Evolutionary conservation across 2,329 filamentous ascomycete genomes (phyloP), one percentile per base, ranked within the genome.

Genomic region (Ophiosphaerella korrae): DNA sequence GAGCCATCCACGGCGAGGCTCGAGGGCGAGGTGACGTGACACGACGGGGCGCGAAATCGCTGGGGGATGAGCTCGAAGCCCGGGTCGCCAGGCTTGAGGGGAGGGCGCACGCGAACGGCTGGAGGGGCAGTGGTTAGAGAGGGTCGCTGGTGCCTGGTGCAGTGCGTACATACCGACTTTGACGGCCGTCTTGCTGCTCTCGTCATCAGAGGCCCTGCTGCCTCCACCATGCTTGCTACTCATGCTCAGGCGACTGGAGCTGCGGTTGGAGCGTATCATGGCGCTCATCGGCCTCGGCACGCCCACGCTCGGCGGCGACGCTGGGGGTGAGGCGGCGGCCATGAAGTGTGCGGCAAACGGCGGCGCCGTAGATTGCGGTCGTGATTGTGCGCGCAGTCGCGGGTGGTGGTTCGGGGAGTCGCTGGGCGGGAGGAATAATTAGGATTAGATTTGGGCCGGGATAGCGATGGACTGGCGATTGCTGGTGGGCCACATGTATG

Each of bases 41-140:
- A 92, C 80, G 93, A 96, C 34, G 92, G 88, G 58, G 88, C 86
- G 74, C 96, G 93, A 70, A 99, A 99, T 67, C 94, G 87, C 74
- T 96, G 92, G 12, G 94, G 94, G 50, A 99, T 94, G 59, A 97
- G 84, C 58, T 99, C 94, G 78, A 84, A 99, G 55, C 92, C 93
- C 5, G 94, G 94, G 73, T 99, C 94, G 60, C 83, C 84, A 5
- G 91, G 80, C 63, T 87, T 86, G 50, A 97, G 81, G 46, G 93
- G 88, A 42, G 94, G 94, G 64, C 94, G 90, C 42, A 97, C 88
- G 72, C 94, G 92, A 66, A 99, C 91, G 73, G 89, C 94, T 97
- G 73, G 51, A 64, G 18, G 2, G 18, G 18, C 18, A 21, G 18
- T 21, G 18, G 18, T 21, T 21, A 21, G 18, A 21, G 18, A 21